Base-by-base conservation (phyloP, 768 basidiomycete species). In the Lactifluus piperatus region DNA sequence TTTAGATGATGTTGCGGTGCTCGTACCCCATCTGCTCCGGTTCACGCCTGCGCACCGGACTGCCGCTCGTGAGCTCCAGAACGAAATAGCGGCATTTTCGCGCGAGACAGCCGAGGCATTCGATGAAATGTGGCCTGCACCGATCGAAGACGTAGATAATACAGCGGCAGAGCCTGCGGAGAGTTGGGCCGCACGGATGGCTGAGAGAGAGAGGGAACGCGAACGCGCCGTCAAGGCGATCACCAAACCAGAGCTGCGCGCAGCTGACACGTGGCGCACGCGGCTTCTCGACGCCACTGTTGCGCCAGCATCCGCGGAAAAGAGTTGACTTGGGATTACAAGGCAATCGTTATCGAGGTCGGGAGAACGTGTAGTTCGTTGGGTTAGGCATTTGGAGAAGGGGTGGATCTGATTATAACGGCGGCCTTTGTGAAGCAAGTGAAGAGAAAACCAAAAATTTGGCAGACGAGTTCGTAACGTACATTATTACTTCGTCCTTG, bases 1-100 rank as follows among this genome's bases (percentile, higher is more conserved):
- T 8, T 26, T 56, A 94, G 93, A 74, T 50, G 93, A 94, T 65
- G 79, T 79, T 2, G 73, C 75, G 20, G 76, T 76, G 46, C 71
- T 97, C 24, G 72, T 95, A 10, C 90, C 91, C 4, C 88, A 93
- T 68, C 74, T 97, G 24, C 71, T 87, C 51, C 81, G 86, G 58
- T 81, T 90, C 57, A 82, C 85, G 0, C 60, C 76, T 5, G 81
- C 80, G 39, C 91, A 94, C 67, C 77, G 81, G 1, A 71, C 73
- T n/a, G 86, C 89, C 60, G 93, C 86, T 0, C 63, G 68, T 37
- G 73, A 71, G 1, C 72, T 97, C 57, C 91, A 95, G 69, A 66
- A 72, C 5, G 80, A 83, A 45, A 71, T 91, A 1, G 60, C 65
- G 3, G 70, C 71, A 0, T 86, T 94, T 59, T 79, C 84, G 60